These are phyloP conservation scores for Leishmania aethiopica DNA, from an alignment of 208 protist species.

Conservation along the genomic window DNA sequence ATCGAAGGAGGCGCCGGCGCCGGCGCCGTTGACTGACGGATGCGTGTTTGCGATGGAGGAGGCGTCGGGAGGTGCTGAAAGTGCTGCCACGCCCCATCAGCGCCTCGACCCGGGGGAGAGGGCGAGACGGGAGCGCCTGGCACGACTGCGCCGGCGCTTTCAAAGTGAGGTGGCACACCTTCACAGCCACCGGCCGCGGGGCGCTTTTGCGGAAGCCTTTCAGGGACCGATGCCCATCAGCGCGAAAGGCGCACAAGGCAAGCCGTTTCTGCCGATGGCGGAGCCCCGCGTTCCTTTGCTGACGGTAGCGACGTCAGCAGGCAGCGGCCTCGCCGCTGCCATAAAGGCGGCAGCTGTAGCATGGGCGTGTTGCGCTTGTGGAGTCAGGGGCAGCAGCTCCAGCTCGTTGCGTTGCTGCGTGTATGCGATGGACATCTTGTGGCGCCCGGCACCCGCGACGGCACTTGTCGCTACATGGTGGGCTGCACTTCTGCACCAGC, in stretches of 20 bases:
- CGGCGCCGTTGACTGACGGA: neutral
- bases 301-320: slow-evolving; percentile 4
- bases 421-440: slow-evolving; percentile 6
- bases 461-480: slow-evolving; percentile 10
- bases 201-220: neutral
- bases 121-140: neutral
- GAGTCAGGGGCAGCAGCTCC: neutral
- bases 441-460: slow-evolving; percentile 16
- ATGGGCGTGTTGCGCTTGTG: slow-evolving; percentile 8
- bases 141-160: neutral
- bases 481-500: slow-evolving; percentile 2
- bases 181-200: neutral
- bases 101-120: neutral
- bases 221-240: neutral
- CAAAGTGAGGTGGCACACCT: slow-evolving; percentile 7
- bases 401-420: neutral
- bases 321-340: slow-evolving; percentile 10
- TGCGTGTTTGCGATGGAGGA: neutral
- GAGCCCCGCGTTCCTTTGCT: slow-evolving; percentile 6
- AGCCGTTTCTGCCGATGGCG: neutral
- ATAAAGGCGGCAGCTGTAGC: slow-evolving; percentile 10
- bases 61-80: neutral
- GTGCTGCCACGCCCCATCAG: neutral
- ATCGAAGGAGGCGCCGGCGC: too few relatives aligned
- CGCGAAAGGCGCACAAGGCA: neutral